These are phyloP conservation scores for Panus rudis DNA, from an alignment of 768 basidiomycete genomes.

Conservation along the genomic window DNA sequence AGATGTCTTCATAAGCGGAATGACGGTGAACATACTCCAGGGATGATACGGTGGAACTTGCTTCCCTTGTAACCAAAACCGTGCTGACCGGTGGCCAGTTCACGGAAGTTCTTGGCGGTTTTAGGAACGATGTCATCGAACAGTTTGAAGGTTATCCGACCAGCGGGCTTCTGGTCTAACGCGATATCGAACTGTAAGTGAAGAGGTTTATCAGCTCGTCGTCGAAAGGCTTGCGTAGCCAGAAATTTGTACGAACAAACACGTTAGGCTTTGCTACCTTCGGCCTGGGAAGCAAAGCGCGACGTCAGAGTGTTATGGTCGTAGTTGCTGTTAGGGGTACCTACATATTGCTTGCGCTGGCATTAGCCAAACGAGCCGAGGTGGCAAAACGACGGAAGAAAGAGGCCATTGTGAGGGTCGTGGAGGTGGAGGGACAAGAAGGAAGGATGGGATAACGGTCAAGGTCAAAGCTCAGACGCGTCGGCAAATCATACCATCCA, in stretches of 20 bases:
- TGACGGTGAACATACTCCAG: constrained; percentile 20
- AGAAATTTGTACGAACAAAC: too few species aligned
- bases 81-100: constrained; percentile 69
- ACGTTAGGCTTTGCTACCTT: too few species aligned
- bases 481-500: background rate
- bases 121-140: constrained; percentile 73
- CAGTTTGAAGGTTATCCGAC: constrained; percentile 78
- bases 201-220: too few species aligned
- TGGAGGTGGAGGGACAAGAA: background rate
- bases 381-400: constrained; percentile 17
- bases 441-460: background rate
- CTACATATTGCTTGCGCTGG: too few species aligned
- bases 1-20: background rate
- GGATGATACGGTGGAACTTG: constrained; percentile 81
- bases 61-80: constrained; percentile 69
- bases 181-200: constrained; percentile 58
- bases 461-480: background rate
- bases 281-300: too few species aligned
- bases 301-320: too few species aligned
- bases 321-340: too few species aligned
- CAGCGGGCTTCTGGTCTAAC: constrained; percentile 33
- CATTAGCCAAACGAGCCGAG: constrained; percentile 4
- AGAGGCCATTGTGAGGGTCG: constrained; percentile 13
- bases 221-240: background rate
- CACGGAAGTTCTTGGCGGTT: constrained; percentile 82